Evolutionary conservation across 1,284 basidiomycete species (phyloP), one percentile per base, ranked within the genome.

Genomic region (Papiliotrema terrestris): DNA sequence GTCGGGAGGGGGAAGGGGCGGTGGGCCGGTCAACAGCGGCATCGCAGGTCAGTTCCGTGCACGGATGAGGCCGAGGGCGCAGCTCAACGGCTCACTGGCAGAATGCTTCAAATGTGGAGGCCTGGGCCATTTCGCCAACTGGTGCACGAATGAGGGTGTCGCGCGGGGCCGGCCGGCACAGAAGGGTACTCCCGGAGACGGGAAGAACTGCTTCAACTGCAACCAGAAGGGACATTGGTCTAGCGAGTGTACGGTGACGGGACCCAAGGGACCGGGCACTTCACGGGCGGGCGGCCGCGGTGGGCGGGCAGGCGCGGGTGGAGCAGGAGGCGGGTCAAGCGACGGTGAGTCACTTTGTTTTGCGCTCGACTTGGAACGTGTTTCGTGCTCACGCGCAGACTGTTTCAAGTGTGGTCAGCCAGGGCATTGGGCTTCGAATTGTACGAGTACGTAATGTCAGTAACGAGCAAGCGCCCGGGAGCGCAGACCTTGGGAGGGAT

Each of bases 391-490:
- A 41, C 15, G 39, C 17, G 15, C 20, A 32, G 60, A 57, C 43
- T 71, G 60, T 55, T 66, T 54, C 63, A 63, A 76, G 62, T 79
- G 78, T 56, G 68, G 70, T 19, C 57, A 71, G 57, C 36, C 53
- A 8, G 78, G 78, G 8, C 79, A 79, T 56, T 79, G 78, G 78
- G 62, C 73, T 3, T 63, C 52, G 46, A 56, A 59, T 9, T 76
- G 74, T 56, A 71, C 71, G 17, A 62, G 60, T 41, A n/a, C 39
- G 20, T 41, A 15, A 41, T 41, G 39, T 32, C 29, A 32, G 29
- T 32, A 11, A 11, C 29, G 29, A 32, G 29, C 29, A 32, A 32
- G 29, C 11, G 29, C 11, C 6, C 5, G 29, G 29, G n/a, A n/a
- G n/a, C n/a, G n/a, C n/a, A n/a, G n/a, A n/a, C n/a, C n/a, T n/a